Evolutionary conservation across 202 grass and related monocot species (phyloP).

Genomic region (Setaria viridis): DNA sequence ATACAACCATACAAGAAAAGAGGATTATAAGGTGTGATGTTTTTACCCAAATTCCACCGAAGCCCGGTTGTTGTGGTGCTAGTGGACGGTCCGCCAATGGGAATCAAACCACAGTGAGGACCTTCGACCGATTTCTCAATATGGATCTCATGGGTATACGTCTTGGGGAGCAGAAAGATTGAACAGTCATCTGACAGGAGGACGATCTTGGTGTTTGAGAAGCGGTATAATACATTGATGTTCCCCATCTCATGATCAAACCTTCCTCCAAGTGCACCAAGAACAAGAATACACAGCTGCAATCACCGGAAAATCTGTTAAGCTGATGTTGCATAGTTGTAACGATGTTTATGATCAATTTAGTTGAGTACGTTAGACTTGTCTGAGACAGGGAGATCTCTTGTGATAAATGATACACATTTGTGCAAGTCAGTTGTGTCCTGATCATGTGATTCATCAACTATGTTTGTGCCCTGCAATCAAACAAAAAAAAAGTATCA

Average conservation of each 20-base stretch:
- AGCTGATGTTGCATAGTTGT: background rate
- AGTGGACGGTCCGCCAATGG: constrained; percentile 61
- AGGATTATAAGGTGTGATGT: constrained; percentile 21
- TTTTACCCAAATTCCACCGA: constrained; percentile 83
- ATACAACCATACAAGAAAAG: background rate
- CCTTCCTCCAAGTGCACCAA: constrained; percentile 86
- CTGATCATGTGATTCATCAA: constrained; percentile 90
- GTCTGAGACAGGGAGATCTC: constrained; percentile 35
- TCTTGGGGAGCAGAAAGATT: constrained; percentile 82
- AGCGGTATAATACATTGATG: constrained; percentile 82
- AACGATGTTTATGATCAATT: background rate
- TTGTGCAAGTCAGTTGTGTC: constrained; percentile 97
- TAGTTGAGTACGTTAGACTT: constrained; percentile 68
- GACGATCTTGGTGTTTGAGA: constrained; percentile 67
- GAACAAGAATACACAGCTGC: constrained; percentile 82
- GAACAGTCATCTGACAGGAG: constrained; percentile 86
- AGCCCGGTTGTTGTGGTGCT: constrained; percentile 77
- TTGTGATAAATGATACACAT: constrained; percentile 71
- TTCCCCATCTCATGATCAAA: constrained; percentile 98
- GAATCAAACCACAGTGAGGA: constrained; percentile 91
- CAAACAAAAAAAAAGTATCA: constrained; percentile 40
- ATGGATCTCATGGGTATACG: constrained; percentile 66
- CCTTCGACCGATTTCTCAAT: constrained; percentile 63
- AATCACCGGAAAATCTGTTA: constrained; percentile 31
- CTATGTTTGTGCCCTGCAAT: constrained; percentile 72